Evolutionary conservation across 257 asterid genomes (phyloP), one percentile per base, ranked within the genome.

Genomic region (Nicotiana otophora): DNA sequence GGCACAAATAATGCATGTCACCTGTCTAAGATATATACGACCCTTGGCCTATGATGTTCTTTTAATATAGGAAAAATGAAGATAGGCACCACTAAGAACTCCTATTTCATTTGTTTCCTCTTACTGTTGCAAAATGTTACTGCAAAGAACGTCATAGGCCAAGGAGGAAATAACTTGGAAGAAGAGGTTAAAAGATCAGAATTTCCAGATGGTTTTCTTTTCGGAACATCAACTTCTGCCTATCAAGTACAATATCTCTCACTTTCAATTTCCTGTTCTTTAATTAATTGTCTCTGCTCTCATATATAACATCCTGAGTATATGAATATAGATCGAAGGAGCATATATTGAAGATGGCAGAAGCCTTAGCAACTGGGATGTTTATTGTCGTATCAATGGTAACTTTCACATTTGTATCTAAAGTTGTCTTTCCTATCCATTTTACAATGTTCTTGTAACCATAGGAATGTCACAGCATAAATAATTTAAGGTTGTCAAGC

Each of bases 321-420:
- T 5, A 2, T 63, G 30, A 1, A 63, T 34, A 34, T 48, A 86
- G 85, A 70, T 86, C 61, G 89, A 86, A 81, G 89, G 89, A 69
- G 89, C 82, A 20, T 84, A 58, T 60, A 74, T 33, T 60, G 87
- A 86, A 61, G 87, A 81, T 81, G 89, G 87, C 6, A 84, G 34
- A 55, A 68, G 89, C 58, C 83, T 86, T 10, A 23, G 84, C 58
- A 82, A 81, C 26, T 86, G 87, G 87, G 89, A 86, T 36, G 82
- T 69, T 14, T 86, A 55, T 53, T 67, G 75, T 80, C 61, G 20
- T 77, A 69, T 63, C 16, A 64, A 77, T 54, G 85, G 87, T 86
- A 70, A 12, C 34, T 55, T 15, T 17, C 46, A 28, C 16, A 26
- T 65, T 55, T 14, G 5, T 26, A 51, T 4, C 55, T 36, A 36